Conservation (phyloP, 768 basidiomycete species). For the Naganishia antarctica region DNA sequence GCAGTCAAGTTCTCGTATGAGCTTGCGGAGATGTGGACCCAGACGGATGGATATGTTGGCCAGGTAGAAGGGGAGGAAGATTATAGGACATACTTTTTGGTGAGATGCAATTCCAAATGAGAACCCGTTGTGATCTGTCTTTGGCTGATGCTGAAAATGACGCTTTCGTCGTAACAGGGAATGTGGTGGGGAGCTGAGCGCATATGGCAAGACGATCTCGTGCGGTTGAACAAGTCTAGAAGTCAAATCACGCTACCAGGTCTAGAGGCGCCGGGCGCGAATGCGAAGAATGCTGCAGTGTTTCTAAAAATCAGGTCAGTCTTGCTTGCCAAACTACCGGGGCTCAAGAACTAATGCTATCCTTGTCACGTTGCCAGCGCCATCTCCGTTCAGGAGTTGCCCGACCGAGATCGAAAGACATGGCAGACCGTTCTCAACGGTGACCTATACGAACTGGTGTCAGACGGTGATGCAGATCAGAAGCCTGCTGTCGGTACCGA, state of each 20-base stretch:
- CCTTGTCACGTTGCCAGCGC: not conserved
- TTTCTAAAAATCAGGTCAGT: slow-evolving; percentile 16
- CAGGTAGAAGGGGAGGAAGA: slow-evolving; percentile 11
- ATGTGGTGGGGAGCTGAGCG: slow-evolving; percentile 17
- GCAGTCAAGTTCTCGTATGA: slow-evolving; percentile 17
- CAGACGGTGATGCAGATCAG: not conserved
- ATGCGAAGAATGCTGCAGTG: not conserved
- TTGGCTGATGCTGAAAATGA: not conserved
- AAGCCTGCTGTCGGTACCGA: not conserved
- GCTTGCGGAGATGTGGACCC: slow-evolving; percentile 19
- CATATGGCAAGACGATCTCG: slow-evolving; percentile 15
- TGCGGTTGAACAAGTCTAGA: slow-evolving; percentile 2
- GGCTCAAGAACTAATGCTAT: not conserved
- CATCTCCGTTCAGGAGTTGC: slow-evolving; percentile 1
- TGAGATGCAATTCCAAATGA: not conserved
- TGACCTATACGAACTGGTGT: not conserved
- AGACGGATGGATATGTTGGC: slow-evolving; percentile 11
- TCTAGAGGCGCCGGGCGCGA: not conserved
- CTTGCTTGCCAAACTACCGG: not conserved
- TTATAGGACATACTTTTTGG: slow-evolving; percentile 7
- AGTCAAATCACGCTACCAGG: not conserved
- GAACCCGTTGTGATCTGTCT: not conserved
- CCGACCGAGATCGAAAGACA: slow-evolving; percentile 9
- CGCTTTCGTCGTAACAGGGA: not conserved
- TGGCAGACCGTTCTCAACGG: slow-evolving; percentile 9